Evolutionary conservation across 202 grass and related monocot species (phyloP).

Genomic region (Digitaria exilis): DNA sequence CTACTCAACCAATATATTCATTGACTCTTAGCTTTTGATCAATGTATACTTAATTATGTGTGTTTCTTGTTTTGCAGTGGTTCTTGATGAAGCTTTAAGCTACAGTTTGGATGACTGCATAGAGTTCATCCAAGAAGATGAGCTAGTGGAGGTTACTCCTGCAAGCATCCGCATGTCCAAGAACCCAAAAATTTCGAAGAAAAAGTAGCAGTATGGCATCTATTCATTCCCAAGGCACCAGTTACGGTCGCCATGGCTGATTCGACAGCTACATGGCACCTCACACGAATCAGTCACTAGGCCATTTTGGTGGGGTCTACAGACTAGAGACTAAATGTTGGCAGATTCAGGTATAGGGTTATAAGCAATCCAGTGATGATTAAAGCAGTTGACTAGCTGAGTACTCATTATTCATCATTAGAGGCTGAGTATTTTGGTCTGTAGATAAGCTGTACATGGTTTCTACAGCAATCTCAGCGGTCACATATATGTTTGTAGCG

Average conservation of each 20-base stretch:
- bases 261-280: not conserved
- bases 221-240: slow-evolving; percentile 2
- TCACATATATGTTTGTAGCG: slow-evolving; percentile 6
- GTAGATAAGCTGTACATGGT: slow-evolving; percentile 23
- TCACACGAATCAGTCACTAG: not conserved
- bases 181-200: slow-evolving; percentile 85
- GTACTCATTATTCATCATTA: slow-evolving; percentile 17
- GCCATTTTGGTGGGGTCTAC: slow-evolving; percentile 13
- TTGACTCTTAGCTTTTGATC: not conserved
- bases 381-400: not conserved
- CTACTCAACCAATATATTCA: not conserved
- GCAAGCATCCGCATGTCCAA: slow-evolving; percentile 83
- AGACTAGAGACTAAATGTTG: not conserved
- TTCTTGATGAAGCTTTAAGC: slow-evolving; percentile 80
- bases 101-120: slow-evolving; percentile 99
- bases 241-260: not conserved
- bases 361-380: slow-evolving; percentile 29
- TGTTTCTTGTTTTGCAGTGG: slow-evolving; percentile 63
- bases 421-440: slow-evolving; percentile 5
- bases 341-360: slow-evolving; percentile 37
- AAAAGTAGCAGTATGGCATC: slow-evolving; percentile 22
- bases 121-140: slow-evolving; percentile 97
- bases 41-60: slow-evolving; percentile 17
- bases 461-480: slow-evolving; percentile 11
- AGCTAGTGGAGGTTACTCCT: slow-evolving; percentile 93